These are phyloP conservation scores for Dothidotthia symphoricarpi DNA, from an alignment of 2,329 filamentous ascomycete species.

Conservation along the genomic window DNA sequence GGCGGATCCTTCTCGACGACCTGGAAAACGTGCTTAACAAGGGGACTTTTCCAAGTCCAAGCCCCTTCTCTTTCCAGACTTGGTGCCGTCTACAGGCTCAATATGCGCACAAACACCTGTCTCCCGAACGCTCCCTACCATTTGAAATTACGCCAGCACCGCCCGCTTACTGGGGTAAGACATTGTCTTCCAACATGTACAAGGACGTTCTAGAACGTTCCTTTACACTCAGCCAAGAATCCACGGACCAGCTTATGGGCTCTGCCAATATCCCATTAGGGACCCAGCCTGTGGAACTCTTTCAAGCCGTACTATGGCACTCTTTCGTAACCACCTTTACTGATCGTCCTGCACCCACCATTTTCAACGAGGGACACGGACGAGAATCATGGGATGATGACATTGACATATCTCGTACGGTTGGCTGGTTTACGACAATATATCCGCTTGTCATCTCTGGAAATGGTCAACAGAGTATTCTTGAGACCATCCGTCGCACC, in stretches of 20 bases:
- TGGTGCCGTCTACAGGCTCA: constrained; percentile 13
- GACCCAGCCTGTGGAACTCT: constrained; percentile 46
- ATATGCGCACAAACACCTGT: neutral
- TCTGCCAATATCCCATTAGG: constrained; percentile 41
- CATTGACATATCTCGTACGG: constrained; percentile 23
- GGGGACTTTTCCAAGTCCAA: constrained; percentile 1
- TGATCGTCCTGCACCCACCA: constrained; percentile 49
- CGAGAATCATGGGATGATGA: constrained; percentile 30
- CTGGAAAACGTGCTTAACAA: constrained; percentile 1
- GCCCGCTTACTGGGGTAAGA: constrained; percentile 28
- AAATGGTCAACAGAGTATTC: constrained; percentile 44
- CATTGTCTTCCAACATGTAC: too few relatives aligned
- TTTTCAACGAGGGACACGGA: constrained; percentile 23
- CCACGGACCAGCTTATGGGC: too few relatives aligned
- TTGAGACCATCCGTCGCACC: constrained; percentile 8
- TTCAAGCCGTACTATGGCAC: constrained; percentile 24
- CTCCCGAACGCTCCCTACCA: too few relatives aligned
- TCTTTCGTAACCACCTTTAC: constrained; percentile 49
- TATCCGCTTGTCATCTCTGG: constrained; percentile 33
- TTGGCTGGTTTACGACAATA: constrained; percentile 26
- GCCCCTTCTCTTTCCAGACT: constrained; percentile 14
- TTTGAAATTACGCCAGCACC: too few relatives aligned
- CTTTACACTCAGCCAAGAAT: too few relatives aligned
- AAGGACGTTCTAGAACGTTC: neutral
- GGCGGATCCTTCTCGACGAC: constrained; percentile 45